Evolutionary conservation across 805 yeast genomes (phyloP).

Genomic region (Phaffomyces opuntiae): DNA sequence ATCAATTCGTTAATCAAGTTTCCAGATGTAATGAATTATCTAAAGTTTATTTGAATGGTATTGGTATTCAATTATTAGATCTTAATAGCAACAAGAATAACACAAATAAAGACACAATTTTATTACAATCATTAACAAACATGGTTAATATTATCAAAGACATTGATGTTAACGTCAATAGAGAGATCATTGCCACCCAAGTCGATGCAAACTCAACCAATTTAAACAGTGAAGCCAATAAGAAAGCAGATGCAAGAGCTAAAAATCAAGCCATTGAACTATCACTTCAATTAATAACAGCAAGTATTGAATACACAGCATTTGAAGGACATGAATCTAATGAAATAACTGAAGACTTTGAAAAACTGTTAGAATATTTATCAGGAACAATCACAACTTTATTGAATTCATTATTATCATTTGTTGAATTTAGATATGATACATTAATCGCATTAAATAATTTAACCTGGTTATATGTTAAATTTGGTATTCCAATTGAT

Average conservation of each 20-base stretch:
- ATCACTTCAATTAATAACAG: conserved; percentile 69
- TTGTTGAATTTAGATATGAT: conserved; percentile 45
- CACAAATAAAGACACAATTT: conserved; percentile 13
- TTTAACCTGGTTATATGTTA: conserved; percentile 46
- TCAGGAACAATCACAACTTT: conserved; percentile 25
- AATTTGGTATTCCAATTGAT: conserved; percentile 10
- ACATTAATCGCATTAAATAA: conserved; percentile 67
- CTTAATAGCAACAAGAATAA: conserved; percentile 7
- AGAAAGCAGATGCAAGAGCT: conserved; percentile 38
- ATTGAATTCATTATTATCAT: conserved; percentile 34
- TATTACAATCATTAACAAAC: conserved; percentile 19
- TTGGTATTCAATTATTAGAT: conserved; percentile 31
- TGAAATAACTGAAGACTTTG: conserved; percentile 4
- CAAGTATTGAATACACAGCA: conserved; percentile 55
- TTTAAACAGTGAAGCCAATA: conserved; percentile 31
- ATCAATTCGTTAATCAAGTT: conserved; percentile 7
- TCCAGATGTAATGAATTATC: conserved; percentile 26
- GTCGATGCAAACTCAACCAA: conserved; percentile 24
- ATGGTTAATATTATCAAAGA: conserved; percentile 22
- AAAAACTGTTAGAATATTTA: conserved; percentile 13
- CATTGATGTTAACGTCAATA: conserved; percentile 28
- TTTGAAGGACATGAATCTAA: conserved; percentile 9
- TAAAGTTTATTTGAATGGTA: conserved; percentile 30
- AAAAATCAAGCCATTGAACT: conserved; percentile 61
- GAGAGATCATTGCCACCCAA: conserved; percentile 19